phyloP scores from a whole-genome alignment of 257 asterid genomes.

The Solanum habrochaites region DNA sequence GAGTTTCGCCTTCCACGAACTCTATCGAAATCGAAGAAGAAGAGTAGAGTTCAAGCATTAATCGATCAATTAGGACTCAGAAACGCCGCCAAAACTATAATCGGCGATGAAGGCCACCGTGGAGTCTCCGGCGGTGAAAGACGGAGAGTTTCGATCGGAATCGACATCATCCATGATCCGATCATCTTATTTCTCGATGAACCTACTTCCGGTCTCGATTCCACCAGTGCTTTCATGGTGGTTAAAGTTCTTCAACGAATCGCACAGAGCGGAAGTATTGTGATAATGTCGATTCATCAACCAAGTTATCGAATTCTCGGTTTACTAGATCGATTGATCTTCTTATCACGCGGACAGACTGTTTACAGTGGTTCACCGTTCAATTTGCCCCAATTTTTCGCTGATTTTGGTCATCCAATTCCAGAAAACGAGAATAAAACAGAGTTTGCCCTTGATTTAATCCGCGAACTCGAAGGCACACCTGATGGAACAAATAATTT shows the following conservation, averaged over 20 bases:
- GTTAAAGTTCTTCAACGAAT: constrained; percentile 29
- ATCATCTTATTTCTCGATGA: constrained; percentile 35
- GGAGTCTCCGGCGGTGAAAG: constrained; percentile 38
- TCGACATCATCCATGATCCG: constrained; percentile 34
- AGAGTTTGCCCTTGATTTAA: constrained; percentile 30
- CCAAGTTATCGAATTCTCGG: constrained; percentile 37
- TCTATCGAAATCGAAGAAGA: constrained; percentile 12
- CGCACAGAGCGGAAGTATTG: constrained; percentile 39
- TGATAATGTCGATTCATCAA: constrained; percentile 38
- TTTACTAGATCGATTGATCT: constrained; percentile 16
- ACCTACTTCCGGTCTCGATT: constrained; percentile 40
- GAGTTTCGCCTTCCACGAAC: neutral
- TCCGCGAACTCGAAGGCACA: constrained; percentile 23
- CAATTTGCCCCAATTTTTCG: constrained; percentile 11
- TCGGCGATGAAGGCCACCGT: constrained; percentile 29
- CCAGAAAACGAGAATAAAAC: constrained; percentile 24
- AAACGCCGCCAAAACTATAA: constrained; percentile 9
- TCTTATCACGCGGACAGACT: constrained; percentile 24
- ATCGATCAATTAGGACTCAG: constrained; percentile 18
- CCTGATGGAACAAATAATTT: constrained; percentile 13
- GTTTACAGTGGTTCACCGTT: constrained; percentile 27
- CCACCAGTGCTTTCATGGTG: constrained; percentile 38
- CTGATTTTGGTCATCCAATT: constrained; percentile 27
- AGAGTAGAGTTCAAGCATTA: constrained; percentile 5
- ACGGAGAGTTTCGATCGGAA: constrained; percentile 34